A percentile compares a stretch with the other conserved stretches of the same genome.
Evolutionary conservation across 83 land plant species (phyloP).

Genomic region (Picea engelmannii): DNA sequence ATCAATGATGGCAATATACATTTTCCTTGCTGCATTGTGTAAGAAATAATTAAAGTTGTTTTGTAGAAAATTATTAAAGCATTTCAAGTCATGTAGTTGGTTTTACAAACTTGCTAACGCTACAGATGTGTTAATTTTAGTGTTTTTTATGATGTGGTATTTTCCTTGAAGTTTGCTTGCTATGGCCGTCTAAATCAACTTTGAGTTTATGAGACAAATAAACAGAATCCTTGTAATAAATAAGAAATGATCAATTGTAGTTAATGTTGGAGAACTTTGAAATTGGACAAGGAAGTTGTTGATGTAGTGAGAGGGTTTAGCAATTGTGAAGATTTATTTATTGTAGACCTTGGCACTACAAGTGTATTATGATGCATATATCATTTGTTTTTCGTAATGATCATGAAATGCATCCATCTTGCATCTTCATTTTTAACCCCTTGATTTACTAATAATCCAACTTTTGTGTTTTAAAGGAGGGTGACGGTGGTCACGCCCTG

Average conservation of each 20-base stretch:
- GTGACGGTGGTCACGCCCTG: slow-evolving; percentile 67
- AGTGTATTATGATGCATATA: slow-evolving; percentile 4
- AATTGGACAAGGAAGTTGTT: not conserved
- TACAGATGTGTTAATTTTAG: not conserved
- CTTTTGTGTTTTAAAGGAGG: slow-evolving; percentile 42
- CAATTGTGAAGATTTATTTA: not conserved
- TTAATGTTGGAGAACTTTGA: not conserved
- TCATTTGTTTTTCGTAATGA: not conserved
- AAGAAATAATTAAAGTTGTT: not conserved
- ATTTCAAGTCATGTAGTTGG: not conserved
- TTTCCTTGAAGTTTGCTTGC: not conserved
- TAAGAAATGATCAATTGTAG: not conserved
- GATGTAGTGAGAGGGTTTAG: not conserved
- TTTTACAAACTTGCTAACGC: not conserved
- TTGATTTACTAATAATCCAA: not conserved
- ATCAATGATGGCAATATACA: not conserved
- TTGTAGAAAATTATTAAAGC: not conserved
- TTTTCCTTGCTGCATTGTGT: not conserved
- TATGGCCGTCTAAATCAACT: too few species aligned
- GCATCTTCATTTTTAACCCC: not conserved
- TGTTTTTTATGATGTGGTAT: not conserved
- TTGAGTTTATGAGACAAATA: slow-evolving; percentile 1
- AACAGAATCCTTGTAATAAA: not conserved
- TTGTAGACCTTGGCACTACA: not conserved
- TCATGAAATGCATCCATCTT: not conserved